Conservation (phyloP, 208 protist genomes). For the Tritrichomonas foetus region DNA sequence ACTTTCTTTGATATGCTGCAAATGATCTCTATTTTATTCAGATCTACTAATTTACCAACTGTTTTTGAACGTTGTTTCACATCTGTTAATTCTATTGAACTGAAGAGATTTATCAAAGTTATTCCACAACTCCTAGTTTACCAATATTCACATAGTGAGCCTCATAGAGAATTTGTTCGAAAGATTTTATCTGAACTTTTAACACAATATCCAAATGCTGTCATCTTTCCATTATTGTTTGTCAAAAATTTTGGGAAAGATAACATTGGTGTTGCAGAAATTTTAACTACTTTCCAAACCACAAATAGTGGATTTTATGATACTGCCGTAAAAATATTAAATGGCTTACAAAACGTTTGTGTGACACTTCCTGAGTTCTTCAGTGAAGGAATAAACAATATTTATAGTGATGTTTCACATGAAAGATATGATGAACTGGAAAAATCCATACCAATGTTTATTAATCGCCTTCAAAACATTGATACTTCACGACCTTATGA, state of each 20-base stretch:
- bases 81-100: background rate
- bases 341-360: background rate
- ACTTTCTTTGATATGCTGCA: background rate
- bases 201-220: background rate
- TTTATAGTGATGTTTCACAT: too few species aligned
- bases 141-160: background rate
- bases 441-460: too few species aligned
- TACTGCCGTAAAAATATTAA: background rate
- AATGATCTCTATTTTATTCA: slow-evolving; percentile 6
- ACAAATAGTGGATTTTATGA: background rate
- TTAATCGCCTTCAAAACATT: too few species aligned
- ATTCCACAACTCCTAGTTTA: slow-evolving; percentile 23
- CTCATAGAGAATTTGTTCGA: background rate
- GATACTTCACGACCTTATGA: too few species aligned
- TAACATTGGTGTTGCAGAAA: background rate
- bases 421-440: too few species aligned
- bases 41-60: background rate
- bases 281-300: background rate
- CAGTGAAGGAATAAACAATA: background rate
- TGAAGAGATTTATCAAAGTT: slow-evolving; percentile 3
- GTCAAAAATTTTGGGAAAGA: background rate
- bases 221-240: background rate
- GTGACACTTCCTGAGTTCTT: background rate
- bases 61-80: background rate
- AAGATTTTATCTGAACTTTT: background rate